Evolutionary conservation across 768 basidiomycete genomes (phyloP), one percentile per base, ranked within the genome.

Genomic region (Candolleomyces aberdarensis): DNA sequence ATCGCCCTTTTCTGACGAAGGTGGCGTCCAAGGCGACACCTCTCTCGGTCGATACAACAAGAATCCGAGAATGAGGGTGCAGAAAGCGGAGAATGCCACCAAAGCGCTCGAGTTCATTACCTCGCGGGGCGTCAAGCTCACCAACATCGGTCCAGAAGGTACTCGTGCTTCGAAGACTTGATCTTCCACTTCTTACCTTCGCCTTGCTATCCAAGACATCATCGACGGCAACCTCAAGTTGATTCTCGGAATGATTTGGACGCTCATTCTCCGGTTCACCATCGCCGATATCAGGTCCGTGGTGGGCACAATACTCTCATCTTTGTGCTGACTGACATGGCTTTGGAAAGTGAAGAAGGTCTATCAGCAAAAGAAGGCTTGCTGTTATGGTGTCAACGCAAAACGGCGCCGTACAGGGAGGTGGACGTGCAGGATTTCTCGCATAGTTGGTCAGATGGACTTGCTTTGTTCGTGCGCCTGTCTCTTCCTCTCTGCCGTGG

Each of bases 201-300:
- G 44, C 49, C 50, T 49, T 47, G 57, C 32, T 66, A 57, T 41
- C 26, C 54, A 44, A 55, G 96, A 98, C 73, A 97, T 98, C 71
- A 95, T 99, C 59, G 97, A 99, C 72, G 96, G 96, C n/a, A 97
- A 96, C 72, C 74, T 96, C 64, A 99, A 98, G 75, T 89, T 99
- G 58, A 98, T 96, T 56, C 84, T 98, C n/a, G 96, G 94, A 36
- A 94, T 96, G 96, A 98, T 99, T 65, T 98, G 97, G 97, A 96
- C 94, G 0, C 83, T 98, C 41, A 95, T 99, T 69, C 82, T 98
- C 36, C 89, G 96, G 13, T 98, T 98, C 74, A 97, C 96, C 5
- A 98, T 99, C 64, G 96, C 97, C 22, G 95, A 96, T 67, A 98
- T 99, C 78, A 97, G 89, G 96, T 95, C 64, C 62, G 86, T 76